phyloP scores from a whole-genome alignment of 768 basidiomycete genomes.

The Terana coerulea region DNA sequence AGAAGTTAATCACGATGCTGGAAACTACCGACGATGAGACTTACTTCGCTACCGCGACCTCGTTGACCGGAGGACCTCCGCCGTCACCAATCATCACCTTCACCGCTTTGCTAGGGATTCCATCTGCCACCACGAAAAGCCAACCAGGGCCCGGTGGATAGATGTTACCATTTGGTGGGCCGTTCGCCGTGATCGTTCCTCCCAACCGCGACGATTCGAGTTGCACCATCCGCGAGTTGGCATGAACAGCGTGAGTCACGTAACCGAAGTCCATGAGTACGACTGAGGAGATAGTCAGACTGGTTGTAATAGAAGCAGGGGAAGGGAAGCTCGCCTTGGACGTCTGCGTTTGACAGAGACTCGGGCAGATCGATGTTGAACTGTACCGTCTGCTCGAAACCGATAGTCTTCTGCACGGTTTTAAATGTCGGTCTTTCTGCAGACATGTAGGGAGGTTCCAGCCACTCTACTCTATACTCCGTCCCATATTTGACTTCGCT shows the following conservation, averaged over 20 bases:
- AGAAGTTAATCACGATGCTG: not conserved
- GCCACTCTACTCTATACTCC: constrained; percentile 86
- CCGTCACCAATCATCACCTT: constrained; percentile 72
- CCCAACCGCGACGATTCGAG: constrained; percentile 43
- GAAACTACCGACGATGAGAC: constrained; percentile 25
- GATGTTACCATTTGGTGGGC: constrained; percentile 58
- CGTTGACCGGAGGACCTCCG: constrained; percentile 52
- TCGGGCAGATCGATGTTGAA: constrained; percentile 42
- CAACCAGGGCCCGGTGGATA: constrained; percentile 84
- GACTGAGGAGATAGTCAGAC: constrained; percentile 36
- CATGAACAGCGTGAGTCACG: constrained; percentile 73
- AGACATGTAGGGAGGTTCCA: constrained; percentile 79
- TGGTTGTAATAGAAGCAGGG: not conserved
- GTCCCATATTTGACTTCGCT: constrained; percentile 72
- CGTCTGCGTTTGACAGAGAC: constrained; percentile 32
- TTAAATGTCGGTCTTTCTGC: constrained; percentile 51
- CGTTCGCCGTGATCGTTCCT: constrained; percentile 51
- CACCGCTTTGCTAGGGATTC: constrained; percentile 59
- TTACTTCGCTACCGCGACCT: constrained; percentile 55
- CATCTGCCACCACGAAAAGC: constrained; percentile 63
- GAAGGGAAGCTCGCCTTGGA: constrained; percentile 42
- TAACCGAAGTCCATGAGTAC: constrained; percentile 80
- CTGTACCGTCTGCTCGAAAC: constrained; percentile 43
- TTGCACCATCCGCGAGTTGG: constrained; percentile 74
- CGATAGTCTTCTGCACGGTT: constrained; percentile 32